Percentiles rank a stretch among this genome's conserved stretches.
phyloP scores from a whole-genome alignment of 2,329 filamentous ascomycete species.

The Verticillium dahliae region DNA sequence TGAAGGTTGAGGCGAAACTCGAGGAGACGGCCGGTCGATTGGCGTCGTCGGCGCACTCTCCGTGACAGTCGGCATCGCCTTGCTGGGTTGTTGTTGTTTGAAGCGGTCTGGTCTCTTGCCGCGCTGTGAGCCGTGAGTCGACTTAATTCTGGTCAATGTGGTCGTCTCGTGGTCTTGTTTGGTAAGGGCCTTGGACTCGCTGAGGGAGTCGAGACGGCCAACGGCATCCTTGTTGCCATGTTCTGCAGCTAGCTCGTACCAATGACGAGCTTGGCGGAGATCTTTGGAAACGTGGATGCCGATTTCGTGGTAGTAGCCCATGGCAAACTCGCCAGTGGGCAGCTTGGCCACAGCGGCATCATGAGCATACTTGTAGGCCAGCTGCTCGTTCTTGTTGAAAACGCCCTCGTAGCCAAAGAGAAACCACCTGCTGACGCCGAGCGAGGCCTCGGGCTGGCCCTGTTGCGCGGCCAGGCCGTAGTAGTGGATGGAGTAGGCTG shows the following conservation, averaged over 20 bases:
- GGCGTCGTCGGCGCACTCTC: constrained; percentile 31
- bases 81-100: constrained; percentile 31
- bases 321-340: constrained; percentile 87
- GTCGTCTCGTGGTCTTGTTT: constrained; percentile 91
- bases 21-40: constrained; percentile 20
- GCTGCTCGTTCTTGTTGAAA: constrained; percentile 91
- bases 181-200: constrained; percentile 74
- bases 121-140: constrained; percentile 63
- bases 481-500: constrained; percentile 88
- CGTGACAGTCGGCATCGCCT: constrained; percentile 39
- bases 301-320: constrained; percentile 97
- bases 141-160: constrained; percentile 82
- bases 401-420: constrained; percentile 88
- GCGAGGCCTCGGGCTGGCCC: constrained; percentile 86
- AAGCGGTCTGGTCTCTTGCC: constrained; percentile 56
- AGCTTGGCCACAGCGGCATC: constrained; percentile 77
- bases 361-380: constrained; percentile 86
- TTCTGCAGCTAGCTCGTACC: constrained; percentile 85
- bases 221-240: constrained; percentile 89
- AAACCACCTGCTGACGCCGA: constrained; percentile 98
- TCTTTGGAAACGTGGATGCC: constrained; percentile 87
- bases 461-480: constrained; percentile 89
- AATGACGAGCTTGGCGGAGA: constrained; percentile 72
- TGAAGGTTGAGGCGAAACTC: constrained; percentile 33
- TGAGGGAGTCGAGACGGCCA: constrained; percentile 75